Conservation (phyloP, 2,329 filamentous ascomycete genomes). For the Shiraia sp. region DNA sequence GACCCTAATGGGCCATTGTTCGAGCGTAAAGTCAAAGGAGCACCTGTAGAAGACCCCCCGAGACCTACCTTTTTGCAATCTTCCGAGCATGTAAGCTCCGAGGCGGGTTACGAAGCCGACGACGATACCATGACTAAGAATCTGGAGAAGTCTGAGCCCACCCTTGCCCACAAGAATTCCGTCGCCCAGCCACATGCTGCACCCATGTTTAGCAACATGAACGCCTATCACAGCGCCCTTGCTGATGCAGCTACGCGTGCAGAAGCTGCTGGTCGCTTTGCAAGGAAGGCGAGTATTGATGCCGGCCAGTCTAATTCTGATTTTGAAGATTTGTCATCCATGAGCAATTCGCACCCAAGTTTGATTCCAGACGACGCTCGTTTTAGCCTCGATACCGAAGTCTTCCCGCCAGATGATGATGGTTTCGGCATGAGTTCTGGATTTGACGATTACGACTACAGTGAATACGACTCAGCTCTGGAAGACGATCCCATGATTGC, state of each 20-base stretch:
- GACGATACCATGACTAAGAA: slow-evolving; percentile 34
- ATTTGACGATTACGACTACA: slow-evolving; percentile 60
- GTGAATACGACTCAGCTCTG: slow-evolving; percentile 51
- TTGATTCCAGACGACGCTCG: slow-evolving; percentile 56
- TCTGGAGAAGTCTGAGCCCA: slow-evolving; percentile 46
- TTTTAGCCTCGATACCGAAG: slow-evolving; percentile 51
- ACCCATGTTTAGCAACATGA: slow-evolving; percentile 55
- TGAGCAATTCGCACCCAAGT: slow-evolving; percentile 46
- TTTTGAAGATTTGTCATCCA: slow-evolving; percentile 35
- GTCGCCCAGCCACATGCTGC: slow-evolving; percentile 37
- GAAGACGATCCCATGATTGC: slow-evolving; percentile 88
- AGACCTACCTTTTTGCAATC: slow-evolving; percentile 21
- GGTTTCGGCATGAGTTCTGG: slow-evolving; percentile 42
- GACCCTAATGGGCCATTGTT: slow-evolving; percentile 48
- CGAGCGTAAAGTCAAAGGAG: slow-evolving; percentile 53
- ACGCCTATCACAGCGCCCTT: slow-evolving; percentile 81
- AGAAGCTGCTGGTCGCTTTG: slow-evolving; percentile 74
- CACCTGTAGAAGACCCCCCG: slow-evolving; percentile 17
- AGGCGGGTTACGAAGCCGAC: slow-evolving; percentile 37
- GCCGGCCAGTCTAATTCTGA: slow-evolving; percentile 32
- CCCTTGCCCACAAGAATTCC: slow-evolving; percentile 56
- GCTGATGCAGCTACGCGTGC: slow-evolving; percentile 80
- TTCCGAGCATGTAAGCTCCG: slow-evolving; percentile 17
- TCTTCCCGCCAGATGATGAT: slow-evolving; percentile 40
- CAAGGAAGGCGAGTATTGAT: slow-evolving; percentile 59